Evolutionary conservation across 1,284 basidiomycete genomes (phyloP).

Genomic region (Ustilago tritici): DNA sequence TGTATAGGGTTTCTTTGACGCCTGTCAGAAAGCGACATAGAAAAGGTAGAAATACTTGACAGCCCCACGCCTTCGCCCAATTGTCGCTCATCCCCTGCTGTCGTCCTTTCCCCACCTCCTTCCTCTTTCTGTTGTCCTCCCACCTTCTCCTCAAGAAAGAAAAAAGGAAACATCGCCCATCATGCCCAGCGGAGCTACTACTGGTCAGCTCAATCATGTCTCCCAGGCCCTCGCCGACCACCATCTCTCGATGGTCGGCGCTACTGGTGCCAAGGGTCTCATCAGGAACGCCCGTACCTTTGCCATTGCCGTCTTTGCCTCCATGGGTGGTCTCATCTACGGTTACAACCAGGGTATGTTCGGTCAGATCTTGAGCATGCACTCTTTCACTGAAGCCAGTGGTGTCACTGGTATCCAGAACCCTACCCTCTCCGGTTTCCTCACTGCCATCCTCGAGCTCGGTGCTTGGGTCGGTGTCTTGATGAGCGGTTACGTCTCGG

Average conservation of each 20-base stretch:
- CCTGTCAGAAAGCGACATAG: neutral
- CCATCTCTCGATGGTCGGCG: constrained; percentile 46
- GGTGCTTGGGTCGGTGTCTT: constrained; percentile 80
- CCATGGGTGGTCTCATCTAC: constrained; percentile 82
- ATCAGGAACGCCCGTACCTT: constrained; percentile 55
- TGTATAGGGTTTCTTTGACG: constrained; percentile 1
- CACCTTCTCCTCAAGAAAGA: constrained; percentile 11
- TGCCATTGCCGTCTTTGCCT: constrained; percentile 72
- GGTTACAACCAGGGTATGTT: constrained; percentile 78
- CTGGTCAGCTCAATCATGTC: constrained; percentile 11
- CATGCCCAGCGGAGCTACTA: constrained; percentile 18
- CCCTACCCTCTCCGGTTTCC: constrained; percentile 76
- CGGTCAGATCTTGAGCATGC: constrained; percentile 80
- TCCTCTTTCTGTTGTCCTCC: neutral
- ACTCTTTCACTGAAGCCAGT: constrained; percentile 77
- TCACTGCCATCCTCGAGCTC: constrained; percentile 81
- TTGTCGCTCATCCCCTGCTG: neutral
- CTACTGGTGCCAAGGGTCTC: constrained; percentile 53
- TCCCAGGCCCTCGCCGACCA: constrained; percentile 39
- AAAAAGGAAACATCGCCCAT: neutral
- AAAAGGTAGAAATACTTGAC: constrained; percentile 26
- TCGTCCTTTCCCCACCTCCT: neutral
- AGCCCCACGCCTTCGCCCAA: neutral
- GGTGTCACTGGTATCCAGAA: constrained; percentile 79
- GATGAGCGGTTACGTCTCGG: constrained; percentile 77